Evolutionary conservation across 441 rosid genomes (phyloP).

Genomic region (Populus hybrid): DNA sequence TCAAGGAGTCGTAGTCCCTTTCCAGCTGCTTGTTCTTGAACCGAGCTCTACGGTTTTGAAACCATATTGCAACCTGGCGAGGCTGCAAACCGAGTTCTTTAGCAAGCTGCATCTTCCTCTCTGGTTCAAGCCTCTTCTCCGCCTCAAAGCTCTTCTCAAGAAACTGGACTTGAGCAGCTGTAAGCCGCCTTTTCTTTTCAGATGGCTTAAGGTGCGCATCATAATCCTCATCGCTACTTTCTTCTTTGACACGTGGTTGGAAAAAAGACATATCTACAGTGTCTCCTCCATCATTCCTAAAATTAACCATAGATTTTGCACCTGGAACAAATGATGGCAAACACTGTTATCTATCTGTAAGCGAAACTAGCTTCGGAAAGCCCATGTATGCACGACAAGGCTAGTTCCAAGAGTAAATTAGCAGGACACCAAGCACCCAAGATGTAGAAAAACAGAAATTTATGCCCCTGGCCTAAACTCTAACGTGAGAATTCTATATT

Average conservation of each 20-base stretch:
- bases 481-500: neutral
- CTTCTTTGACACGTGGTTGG: conserved; percentile 33
- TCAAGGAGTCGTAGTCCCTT: conserved; percentile 45
- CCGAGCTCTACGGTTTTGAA: conserved; percentile 73
- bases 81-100: conserved; percentile 62
- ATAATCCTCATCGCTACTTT: conserved; percentile 32
- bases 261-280: conserved; percentile 10
- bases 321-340: conserved; percentile 19
- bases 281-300: conserved; percentile 20
- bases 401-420: neutral
- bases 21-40: conserved; percentile 60
- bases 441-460: neutral
- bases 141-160: conserved; percentile 60
- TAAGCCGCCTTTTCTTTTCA: conserved; percentile 62
- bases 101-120: conserved; percentile 57
- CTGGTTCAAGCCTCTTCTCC: conserved; percentile 70
- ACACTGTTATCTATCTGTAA: neutral
- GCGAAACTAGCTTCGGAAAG: no score
- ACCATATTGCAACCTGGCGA: conserved; percentile 68
- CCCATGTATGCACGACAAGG: no score
- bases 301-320: conserved; percentile 26
- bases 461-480: neutral
- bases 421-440: neutral
- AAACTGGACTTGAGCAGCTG: conserved; percentile 42
- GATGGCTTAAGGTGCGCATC: conserved; percentile 23